A percentile compares a stretch with the other conserved stretches of the same genome.
Conservation (phyloP, 805 yeast genomes). For the Saturnispora dispora region DNA sequence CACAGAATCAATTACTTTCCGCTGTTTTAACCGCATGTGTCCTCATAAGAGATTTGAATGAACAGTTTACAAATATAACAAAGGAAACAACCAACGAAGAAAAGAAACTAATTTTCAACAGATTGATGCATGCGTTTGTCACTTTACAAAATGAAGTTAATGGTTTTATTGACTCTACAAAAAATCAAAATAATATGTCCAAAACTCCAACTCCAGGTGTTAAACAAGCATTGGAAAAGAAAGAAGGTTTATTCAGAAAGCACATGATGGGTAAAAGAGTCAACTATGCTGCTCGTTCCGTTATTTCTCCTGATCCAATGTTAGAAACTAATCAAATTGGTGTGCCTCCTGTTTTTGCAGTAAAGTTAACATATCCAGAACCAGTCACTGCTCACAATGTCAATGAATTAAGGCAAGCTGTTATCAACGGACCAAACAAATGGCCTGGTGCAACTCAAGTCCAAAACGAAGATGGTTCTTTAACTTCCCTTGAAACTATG, state of each 20-base stretch:
- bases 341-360: slow-evolving; percentile 97
- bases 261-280: slow-evolving; percentile 99
- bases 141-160: slow-evolving; percentile 92
- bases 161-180: slow-evolving; percentile 85
- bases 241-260: slow-evolving; percentile 95
- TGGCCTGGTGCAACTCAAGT: slow-evolving; percentile 99
- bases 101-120: slow-evolving; percentile 60
- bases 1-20: slow-evolving; percentile 82
- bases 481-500: slow-evolving; percentile 80
- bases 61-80: slow-evolving; percentile 59
- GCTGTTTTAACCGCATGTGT: slow-evolving; percentile 72
- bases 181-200: slow-evolving; percentile 65
- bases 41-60: slow-evolving; percentile 81
- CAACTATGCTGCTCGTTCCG: slow-evolving; percentile 97
- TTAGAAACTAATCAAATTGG: slow-evolving; percentile 97
- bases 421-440: slow-evolving; percentile 91
- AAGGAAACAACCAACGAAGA: slow-evolving; percentile 57
- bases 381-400: slow-evolving; percentile 92
- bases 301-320: slow-evolving; percentile 97
- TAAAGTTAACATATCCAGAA: slow-evolving; percentile 92
- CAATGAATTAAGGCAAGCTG: slow-evolving; percentile 86
- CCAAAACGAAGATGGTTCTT: slow-evolving; percentile 89
- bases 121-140: slow-evolving; percentile 93
- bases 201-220: slow-evolving; percentile 86
- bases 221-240: slow-evolving; percentile 95